A percentile compares a stretch with the other conserved stretches of the same genome.
Evolutionary conservation across 2,329 filamentous ascomycete species (phyloP).

Genomic region (Lasiodiplodia hormozganensis): DNA sequence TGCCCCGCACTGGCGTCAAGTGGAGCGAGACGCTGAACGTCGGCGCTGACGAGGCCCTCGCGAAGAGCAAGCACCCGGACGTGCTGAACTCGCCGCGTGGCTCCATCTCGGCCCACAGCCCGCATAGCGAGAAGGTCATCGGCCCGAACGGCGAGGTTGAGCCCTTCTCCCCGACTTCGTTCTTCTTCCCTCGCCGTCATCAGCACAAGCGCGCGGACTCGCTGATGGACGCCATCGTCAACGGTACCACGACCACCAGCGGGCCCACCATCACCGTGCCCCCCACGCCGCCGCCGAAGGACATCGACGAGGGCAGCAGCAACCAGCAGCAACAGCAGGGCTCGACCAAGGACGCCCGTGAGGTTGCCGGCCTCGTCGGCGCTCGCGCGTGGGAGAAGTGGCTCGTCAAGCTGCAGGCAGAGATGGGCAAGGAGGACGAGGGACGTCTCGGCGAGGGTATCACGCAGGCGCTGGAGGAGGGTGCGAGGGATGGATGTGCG

Average conservation of each 20-base stretch:
- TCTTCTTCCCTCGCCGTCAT: background rate
- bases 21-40: slow-evolving; percentile 48
- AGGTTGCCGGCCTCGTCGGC: slow-evolving; percentile 79
- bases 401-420: slow-evolving; percentile 85
- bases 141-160: slow-evolving; percentile 40
- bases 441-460: slow-evolving; percentile 61
- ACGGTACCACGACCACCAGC: background rate
- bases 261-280: background rate
- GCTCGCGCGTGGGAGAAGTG: slow-evolving; percentile 96
- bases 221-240: slow-evolving; percentile 1
- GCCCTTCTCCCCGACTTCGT: background rate
- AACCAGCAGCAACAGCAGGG: slow-evolving; percentile 36
- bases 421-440: slow-evolving; percentile 73
- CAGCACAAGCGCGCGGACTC: slow-evolving; percentile 19
- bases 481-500: slow-evolving; percentile 62
- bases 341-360: slow-evolving; percentile 72
- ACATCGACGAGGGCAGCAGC: slow-evolving; percentile 34
- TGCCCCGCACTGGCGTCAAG: slow-evolving; percentile 63
- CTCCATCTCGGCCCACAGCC: background rate
- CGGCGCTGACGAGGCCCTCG: slow-evolving; percentile 38
- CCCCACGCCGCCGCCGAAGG: slow-evolving; percentile 36
- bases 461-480: slow-evolving; percentile 65
- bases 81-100: slow-evolving; percentile 17
- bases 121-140: slow-evolving; percentile 44
- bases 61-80: slow-evolving; percentile 25